phyloP scores from a whole-genome alignment of 1,284 basidiomycete genomes.

The Trichosporon coremiiforme region DNA sequence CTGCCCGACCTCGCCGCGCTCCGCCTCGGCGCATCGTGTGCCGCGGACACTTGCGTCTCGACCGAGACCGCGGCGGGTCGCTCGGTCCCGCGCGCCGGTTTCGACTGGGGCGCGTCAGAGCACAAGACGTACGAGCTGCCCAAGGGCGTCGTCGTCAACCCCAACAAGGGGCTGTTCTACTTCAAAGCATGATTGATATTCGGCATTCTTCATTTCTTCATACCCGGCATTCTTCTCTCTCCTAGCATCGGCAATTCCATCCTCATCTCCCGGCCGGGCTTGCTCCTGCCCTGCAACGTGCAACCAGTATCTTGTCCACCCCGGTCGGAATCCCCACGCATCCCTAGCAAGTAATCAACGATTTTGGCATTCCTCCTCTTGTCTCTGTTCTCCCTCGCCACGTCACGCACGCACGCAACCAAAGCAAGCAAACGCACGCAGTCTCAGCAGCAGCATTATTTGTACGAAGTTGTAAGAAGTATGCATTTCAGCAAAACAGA shows the following conservation, averaged over 20 bases:
- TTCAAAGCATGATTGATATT: constrained; percentile 36
- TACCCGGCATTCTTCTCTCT: not conserved
- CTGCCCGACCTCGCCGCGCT: constrained; percentile 35
- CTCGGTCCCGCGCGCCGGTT: constrained; percentile 37
- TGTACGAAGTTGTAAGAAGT: constrained; percentile 3
- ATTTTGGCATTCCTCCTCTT: no score
- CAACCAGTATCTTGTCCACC: not conserved
- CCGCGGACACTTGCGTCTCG: constrained; percentile 23
- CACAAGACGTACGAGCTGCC: constrained; percentile 50
- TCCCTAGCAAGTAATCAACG: no score
- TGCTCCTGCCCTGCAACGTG: not conserved
- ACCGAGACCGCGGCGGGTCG: constrained; percentile 21
- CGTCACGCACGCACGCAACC: not conserved
- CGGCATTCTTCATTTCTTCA: constrained; percentile 9
- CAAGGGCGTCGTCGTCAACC: constrained; percentile 43
- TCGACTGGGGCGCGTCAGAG: constrained; percentile 43
- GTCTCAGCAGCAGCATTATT: constrained; percentile 2
- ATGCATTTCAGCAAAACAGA: not conserved
- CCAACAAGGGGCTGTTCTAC: constrained; percentile 52
- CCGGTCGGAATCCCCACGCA: not conserved
- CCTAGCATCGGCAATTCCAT: not conserved
- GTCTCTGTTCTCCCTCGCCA: no score
- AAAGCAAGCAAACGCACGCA: constrained; percentile 9
- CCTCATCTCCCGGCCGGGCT: not conserved
- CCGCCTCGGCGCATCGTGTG: constrained; percentile 28